Evolutionary conservation across 140 eudicot genomes (phyloP), one percentile per base, ranked within the genome.

Genomic region (Anethum foeniculum): DNA sequence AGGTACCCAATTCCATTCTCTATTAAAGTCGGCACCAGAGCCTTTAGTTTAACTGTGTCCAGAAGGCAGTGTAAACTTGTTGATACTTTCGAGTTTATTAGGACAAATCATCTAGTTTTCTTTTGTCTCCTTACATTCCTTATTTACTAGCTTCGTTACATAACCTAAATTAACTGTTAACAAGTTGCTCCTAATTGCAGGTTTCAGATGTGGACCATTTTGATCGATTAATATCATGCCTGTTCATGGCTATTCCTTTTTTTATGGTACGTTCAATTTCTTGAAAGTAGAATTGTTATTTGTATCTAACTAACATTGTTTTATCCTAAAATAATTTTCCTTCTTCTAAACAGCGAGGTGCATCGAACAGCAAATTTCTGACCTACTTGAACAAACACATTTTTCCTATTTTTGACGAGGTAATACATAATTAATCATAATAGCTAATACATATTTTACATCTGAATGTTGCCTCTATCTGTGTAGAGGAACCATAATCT

Each of bases 311-410:
- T 23, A 41, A 14, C 54, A 36, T 56, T 79, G 39, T 82, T 79
- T 56, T 81, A 64, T 5, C 25, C 41, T 13, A 32, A 81, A 75
- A 76, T 76, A 87, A 80, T 6, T 68, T 68, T 36, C 25, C 71
- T 44, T 56, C 39, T 83, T 83, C 30, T 79, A 14, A 83, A 87
- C 92, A 93, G 98, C 84, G 92, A 86, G 98, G 98, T 84, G 98
- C 97, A 83, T 94, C 98, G 34, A 92, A 92, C 83, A 90, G 98
- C 89, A 94, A 92, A 81, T 94, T 92, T 75, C 90, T 92, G 81
- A 88, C 85, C 76, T 94, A 94, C 85, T 80, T 92, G 89, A 87
- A 89, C 88, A 94, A 90, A 83, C 92, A 94, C 88, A 90, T 94
- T 71, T 84, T 92, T 77, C 96, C 97, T 68, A 96, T 92, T 80